phyloP scores from a whole-genome alignment of 2,329 filamentous ascomycete species.

The Apiospora kogelbergensis region DNA sequence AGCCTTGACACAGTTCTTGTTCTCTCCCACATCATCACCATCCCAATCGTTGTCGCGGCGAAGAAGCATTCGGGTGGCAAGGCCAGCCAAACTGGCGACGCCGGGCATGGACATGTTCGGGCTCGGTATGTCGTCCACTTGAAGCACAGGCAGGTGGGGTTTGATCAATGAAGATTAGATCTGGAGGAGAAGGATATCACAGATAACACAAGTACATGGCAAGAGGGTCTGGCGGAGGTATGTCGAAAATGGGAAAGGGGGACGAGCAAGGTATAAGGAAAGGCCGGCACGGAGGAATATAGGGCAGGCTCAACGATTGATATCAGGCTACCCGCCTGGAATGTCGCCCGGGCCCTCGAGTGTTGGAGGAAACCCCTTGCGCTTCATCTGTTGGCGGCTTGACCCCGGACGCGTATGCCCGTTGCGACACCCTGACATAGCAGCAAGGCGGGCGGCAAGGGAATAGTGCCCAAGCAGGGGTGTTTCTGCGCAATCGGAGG shows the following conservation, averaged over 20 bases:
- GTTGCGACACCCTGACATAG: neutral
- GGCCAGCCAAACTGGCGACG: neutral
- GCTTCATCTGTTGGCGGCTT: neutral
- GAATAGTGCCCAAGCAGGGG: neutral
- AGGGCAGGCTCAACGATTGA: neutral
- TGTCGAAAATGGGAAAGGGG: neutral
- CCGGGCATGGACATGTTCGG: neutral
- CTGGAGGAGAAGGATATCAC: neutral
- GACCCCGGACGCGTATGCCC: neutral
- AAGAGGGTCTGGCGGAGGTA: neutral
- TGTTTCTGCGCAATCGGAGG: neutral
- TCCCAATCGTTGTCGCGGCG: slow-evolving; percentile 16
- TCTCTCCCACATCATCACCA: slow-evolving; percentile 9
- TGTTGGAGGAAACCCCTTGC: neutral
- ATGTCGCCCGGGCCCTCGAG: neutral
- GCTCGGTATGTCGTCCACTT: neutral
- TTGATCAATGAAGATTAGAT: neutral
- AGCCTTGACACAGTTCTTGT: slow-evolving; percentile 14
- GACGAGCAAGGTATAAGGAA: neutral
- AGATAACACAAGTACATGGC: neutral
- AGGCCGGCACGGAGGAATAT: neutral
- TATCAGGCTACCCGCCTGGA: neutral
- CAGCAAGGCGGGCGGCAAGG: neutral
- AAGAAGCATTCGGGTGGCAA: slow-evolving; percentile 11
- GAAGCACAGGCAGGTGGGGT: neutral